These are phyloP conservation scores for Citrus mangshanensis DNA, from an alignment of 345 rosid species.

Conservation along the genomic window DNA sequence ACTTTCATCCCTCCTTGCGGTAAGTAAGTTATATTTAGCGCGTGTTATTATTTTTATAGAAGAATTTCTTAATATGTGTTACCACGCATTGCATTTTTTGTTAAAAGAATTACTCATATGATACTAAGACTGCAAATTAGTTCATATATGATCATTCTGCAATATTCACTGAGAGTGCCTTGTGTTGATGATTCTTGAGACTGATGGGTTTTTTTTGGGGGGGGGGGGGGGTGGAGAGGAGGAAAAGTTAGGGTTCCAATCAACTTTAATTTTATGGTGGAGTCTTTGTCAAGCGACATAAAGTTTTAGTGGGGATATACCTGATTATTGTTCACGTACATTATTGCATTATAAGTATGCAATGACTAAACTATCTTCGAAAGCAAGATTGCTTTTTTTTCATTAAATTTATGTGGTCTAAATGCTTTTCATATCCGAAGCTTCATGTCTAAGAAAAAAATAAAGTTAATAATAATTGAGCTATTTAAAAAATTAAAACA, in stretches of 20 bases:
- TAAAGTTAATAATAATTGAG: not conserved
- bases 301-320: slow-evolving; percentile 7
- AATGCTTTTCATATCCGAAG: not conserved
- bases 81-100: not conserved
- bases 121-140: no score
- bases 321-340: not conserved
- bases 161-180: not conserved
- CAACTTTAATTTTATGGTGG: not conserved
- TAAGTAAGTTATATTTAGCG: slow-evolving; percentile 15
- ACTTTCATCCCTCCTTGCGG: slow-evolving; percentile 38
- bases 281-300: slow-evolving; percentile 9
- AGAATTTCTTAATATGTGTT: not conserved
- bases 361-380: not conserved
- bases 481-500: no score
- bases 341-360: not conserved
- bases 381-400: not conserved
- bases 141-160: not conserved
- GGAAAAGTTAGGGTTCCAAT: not conserved
- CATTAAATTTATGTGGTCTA: not conserved
- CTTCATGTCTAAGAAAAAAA: not conserved
- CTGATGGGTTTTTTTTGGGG: no score
- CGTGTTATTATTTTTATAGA: not conserved
- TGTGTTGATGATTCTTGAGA: not conserved
- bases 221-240: no score
- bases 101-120: not conserved